Base-by-base conservation (phyloP, 1,284 basidiomycete species). In the Fereydounia khargensis region DNA sequence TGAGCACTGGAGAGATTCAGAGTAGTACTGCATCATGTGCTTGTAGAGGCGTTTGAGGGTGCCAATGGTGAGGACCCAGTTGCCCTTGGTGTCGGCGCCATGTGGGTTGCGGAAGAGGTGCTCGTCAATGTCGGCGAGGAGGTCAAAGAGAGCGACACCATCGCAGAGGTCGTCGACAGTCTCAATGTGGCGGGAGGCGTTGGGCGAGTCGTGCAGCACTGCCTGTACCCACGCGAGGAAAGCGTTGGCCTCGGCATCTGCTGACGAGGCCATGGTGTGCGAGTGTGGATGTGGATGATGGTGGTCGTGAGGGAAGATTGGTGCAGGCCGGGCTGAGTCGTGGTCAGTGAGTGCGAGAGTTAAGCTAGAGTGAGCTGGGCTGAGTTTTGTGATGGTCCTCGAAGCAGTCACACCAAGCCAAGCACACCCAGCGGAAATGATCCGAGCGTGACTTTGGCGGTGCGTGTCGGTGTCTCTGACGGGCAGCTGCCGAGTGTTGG, bases 61-160 rank as follows among this genome's bases (percentile, higher is more conserved):
- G 71, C 82, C 85, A 76, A 91, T 88, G n/a, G 87, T 84, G 35
- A 91, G 77, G 42, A 90, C 87, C 89, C 89, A 91, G 77, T 88
- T 91, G 72, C 90, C 89, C 18, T 86, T 61, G 10, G 52, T 49
- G 17, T 64, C 48, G 10, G 54, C 44, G 39, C 35, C 21, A 24
- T 68, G 59, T 9, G 68, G 68, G 39, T 68, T 70, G 30, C 60
- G 55, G 71, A 91, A 91, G 79, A 89, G 88, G 35, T 85, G 82
- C 34, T 81, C 79, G 78, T 91, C 89, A 57, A 69, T 61, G n/a
- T 52, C 42, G 21, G 59, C 46, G 27, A 69, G 57, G 34, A 70
- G 54, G 17, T 65, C 48, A 31, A 70, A 68, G 35, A 70, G 56
- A 5, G 47, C 65, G 8, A 63, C 53, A 11, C 67, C 67, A 24